Base-by-base conservation (phyloP, 2,329 filamentous ascomycete species). In the Colletotrichum sp. region DNA sequence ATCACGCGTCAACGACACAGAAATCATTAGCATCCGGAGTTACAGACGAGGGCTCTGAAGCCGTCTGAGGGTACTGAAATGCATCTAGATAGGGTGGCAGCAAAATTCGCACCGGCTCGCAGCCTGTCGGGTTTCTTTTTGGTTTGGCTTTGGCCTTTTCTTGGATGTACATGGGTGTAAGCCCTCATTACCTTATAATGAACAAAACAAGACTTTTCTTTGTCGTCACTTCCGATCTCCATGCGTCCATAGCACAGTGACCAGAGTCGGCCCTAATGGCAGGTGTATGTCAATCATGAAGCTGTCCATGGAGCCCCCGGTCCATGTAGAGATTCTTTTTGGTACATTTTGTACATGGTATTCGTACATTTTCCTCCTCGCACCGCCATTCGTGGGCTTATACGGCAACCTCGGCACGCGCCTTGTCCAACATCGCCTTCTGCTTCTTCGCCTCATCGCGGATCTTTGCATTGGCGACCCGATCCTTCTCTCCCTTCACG, bases 361-460 rank as follows among this genome's bases (percentile, higher is more conserved):
- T 63, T 76, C 72, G 26, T 76, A 76, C 75, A 76, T 18, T 48
- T 69, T 55, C 36, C n/a, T 24, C 68, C 39, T 62, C 34, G 28
- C 39, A 60, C 24, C 15, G 8, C 15, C n/a, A 4, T 15, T 32
- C 26, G 26, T 22, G 28, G 18, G 39, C 48, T 83, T 83, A 32
- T 83, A 84, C n/a, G 82, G 32, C 26, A 44, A 39, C 64, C 28
- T 76, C 71, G 18, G 74, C 85, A 62, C 85, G 81, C 32, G 86
- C 86, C 75, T 83, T 81, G 82, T 83, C 85, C 78, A 87, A 67
- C 84, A 87, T 85, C 30, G 84, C 90, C 84, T 91, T 88, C 84
- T 95, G 92, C 81, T 88, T 89, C 85, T 90, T 90, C 85, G 89
- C 88, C 83, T 90, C 89, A 39, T 90, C 87, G 76, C 90, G 86